Evolutionary conservation across 768 basidiomycete genomes (phyloP), one percentile per base, ranked within the genome.

Genomic region (Serendipita sp.): DNA sequence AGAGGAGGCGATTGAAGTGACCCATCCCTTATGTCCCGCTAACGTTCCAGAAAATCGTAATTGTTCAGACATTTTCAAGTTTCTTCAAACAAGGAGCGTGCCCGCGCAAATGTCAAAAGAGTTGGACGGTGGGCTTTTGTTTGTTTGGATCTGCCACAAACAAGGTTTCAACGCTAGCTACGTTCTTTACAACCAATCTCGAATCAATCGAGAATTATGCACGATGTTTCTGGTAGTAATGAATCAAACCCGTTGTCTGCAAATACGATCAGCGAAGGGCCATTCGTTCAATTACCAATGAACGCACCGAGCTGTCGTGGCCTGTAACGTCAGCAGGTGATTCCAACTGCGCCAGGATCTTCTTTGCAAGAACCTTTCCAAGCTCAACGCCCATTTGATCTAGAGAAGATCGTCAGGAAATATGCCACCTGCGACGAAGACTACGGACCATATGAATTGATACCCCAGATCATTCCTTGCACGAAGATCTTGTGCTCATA

Each of bases 311-410:
- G 69, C 84, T 85, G 70, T 98, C 96, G 69, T 97, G 96, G 3
- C 88, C 89, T 64, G 76, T 79, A 65, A 93, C 90, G 67, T 92
- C 85, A 26, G 76, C 79, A 7, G 90, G 84, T 64, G 78, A 81
- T n/a, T 76, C 82, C 48, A 98, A 84, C 73, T 96, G 93, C 1
- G 83, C 80, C 60, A 98, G 79, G 69, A 99, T 98, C 68, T 86
- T 87, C 83, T 97, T 98, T 0, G 96, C 96, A 45, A 99, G 82
- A 3, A 94, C 89, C 71, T 98, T 98, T 63, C 94, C 94, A 62
- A 98, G 86, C 74, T 98, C 95, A 67, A 98, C 95, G 72, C 96
- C 96, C 94, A 97, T 96, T 84, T 98, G 96, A 73, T 98, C 91
- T 90, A 69, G 16, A 69, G 16, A 64, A 58, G 22, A 0, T 42